These are phyloP conservation scores for Quercus dentata DNA, from an alignment of 306 rosid genomes.

Conservation along the genomic window DNA sequence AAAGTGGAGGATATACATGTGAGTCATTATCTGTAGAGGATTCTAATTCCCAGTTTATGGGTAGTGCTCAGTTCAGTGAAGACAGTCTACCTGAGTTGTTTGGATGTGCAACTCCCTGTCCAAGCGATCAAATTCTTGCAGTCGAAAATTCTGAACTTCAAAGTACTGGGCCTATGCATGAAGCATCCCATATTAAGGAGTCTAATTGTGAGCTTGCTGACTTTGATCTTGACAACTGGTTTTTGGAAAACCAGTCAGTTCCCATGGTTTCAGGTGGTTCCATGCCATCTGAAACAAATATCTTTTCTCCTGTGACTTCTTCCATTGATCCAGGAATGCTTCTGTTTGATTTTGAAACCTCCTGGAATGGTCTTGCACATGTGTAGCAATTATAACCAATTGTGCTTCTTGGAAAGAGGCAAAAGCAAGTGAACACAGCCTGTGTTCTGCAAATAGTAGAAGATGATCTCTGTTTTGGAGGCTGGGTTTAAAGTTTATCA, in stretches of 20 bases:
- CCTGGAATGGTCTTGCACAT: slow-evolving; percentile 34
- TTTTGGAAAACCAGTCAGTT: slow-evolving; percentile 25
- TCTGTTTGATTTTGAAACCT: slow-evolving; percentile 40
- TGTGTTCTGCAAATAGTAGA: not conserved
- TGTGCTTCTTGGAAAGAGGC: slow-evolving; percentile 19
- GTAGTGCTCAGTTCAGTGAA: not conserved
- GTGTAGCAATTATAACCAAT: slow-evolving; percentile 13
- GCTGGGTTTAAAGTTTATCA: not conserved
- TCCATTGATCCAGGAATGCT: slow-evolving; percentile 29
- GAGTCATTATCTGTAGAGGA: slow-evolving; percentile 17
- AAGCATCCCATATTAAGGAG: slow-evolving; percentile 22
- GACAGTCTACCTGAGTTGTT: not conserved
- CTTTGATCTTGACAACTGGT: slow-evolving; percentile 38
- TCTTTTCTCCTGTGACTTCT: slow-evolving; percentile 40
- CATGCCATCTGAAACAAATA: slow-evolving; percentile 29
- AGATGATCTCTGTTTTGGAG: not conserved
- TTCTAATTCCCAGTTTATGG: slow-evolving; percentile 8
- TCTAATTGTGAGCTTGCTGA: slow-evolving; percentile 13
- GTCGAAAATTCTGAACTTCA: slow-evolving; percentile 22
- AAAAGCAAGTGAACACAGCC: not conserved
- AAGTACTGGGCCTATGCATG: slow-evolving; percentile 20
- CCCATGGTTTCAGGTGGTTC: slow-evolving; percentile 28
- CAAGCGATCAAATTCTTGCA: slow-evolving; percentile 27
- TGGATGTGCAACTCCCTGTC: slow-evolving; percentile 6
- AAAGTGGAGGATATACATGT: not conserved